Base-by-base conservation (phyloP, 164 flowering plant genomes). In the Sextonia rubra region DNA sequence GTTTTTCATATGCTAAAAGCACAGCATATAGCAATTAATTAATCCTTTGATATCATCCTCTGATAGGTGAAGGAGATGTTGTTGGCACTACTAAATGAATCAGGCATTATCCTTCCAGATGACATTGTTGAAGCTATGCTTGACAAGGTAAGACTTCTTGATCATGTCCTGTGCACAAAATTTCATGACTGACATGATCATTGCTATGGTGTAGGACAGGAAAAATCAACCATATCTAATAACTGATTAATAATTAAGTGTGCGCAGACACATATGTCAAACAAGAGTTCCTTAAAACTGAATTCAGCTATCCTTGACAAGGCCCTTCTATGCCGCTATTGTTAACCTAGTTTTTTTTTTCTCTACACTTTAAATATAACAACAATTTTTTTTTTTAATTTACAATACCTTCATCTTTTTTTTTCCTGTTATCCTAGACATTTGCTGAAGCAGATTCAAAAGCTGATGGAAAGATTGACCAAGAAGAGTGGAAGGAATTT, bases 31-130 rank as follows among this genome's bases (percentile, higher is more conserved):
- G 12, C 27, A 69, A 26, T 15, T 26, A 26, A 26, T 26, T 69
- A 8, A 6, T 69, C 63, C 55, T 52, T 4, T 14, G 15, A 30
- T 14, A 12, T 17, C 25, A 26, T 23, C 20, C 22, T 25, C 15
- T 25, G 24, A 23, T 73, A 82, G 85, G 48, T 82, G 47, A 91
- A 85, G 80, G 91, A 87, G 84, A 92, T 94, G 99, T 90, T 92
- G 17, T 12, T 86, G 80, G 95, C 97, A 7, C 88, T 92, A 71
- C 68, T 94, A 48, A 84, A 85, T 49, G 97, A 92, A 84, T 92
- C 95, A 4, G 91, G 88, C 62, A 77, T 94, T 73, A 29, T 74
- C 4, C 87, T 92, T 24, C 81, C 91, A 60, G 91, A 88, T 25
- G 97, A 92, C 72, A 74, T 80, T 29, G 72, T 92, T 12, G 91